Evolutionary conservation across 441 rosid genomes (phyloP), one percentile per base, ranked within the genome.

Genomic region (Adansonia rubrostipa): DNA sequence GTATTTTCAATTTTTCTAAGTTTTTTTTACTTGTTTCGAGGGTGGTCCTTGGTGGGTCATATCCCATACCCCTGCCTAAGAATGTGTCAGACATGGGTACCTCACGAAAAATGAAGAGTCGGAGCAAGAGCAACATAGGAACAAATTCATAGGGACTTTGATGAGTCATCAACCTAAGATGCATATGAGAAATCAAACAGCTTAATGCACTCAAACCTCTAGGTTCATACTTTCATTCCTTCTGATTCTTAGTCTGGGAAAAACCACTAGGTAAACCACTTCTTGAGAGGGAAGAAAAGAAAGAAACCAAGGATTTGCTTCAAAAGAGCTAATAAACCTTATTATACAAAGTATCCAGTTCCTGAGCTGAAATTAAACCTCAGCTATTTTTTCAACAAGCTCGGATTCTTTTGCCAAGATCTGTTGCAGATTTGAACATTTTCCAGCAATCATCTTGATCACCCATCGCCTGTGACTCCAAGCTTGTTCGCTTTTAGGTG

Each of bases 381-480:
- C 97, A 6, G 96, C 96, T 83, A 94, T 85, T 81, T 87, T 85
- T 80, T 94, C 95, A 80, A 92, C 98, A 28, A 94, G 90, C 84
- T 91, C 91, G 61, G 96, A 96, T 87, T 96, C 98, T 88, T 86
- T 89, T 79, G 65, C 88, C 54, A 94, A 47, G 75, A 96, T 88
- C 78, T 83, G 89, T 80, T 79, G 91, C 80, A 87, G 81, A 71
- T 81, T 81, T 19, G 85, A 80, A 80, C 78, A 65, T 73, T 86
- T 86, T 65, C 78, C 85, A 77, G 92, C 86, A 80, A 91, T 76
- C 86, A 78, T 88, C 89, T 90, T 93, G 87, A 96, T 88, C 82
- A 89, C 90, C 98, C 98, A 96, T 79, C 95, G 89, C 91, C 95
- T 96, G 47, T 94, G 98, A 83, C 96, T 87, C 99, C 99, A 96